Evolutionary conservation across 2,329 filamentous ascomycete genomes (phyloP).

Genomic region (Colletotrichum orbiculare): DNA sequence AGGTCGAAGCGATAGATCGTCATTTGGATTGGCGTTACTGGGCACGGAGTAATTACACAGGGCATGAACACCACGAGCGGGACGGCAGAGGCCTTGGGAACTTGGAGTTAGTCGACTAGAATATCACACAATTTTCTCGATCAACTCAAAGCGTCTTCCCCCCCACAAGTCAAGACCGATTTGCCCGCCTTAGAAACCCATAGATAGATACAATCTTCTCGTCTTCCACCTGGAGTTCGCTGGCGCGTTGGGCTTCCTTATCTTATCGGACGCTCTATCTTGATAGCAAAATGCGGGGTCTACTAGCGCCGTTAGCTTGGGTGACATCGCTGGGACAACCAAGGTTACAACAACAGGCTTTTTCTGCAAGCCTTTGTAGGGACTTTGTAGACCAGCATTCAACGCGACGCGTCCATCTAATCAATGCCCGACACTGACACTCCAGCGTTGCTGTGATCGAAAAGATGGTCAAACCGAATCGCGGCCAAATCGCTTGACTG

Average conservation of each 20-base stretch:
- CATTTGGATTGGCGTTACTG: slow-evolving; percentile 24
- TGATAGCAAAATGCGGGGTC: slow-evolving; percentile 14
- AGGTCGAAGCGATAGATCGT: slow-evolving; percentile 19
- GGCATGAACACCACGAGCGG: slow-evolving; percentile 6
- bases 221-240: too few species aligned
- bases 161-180: too few species aligned
- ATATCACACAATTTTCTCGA: slow-evolving; percentile 1
- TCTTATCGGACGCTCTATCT: too few species aligned
- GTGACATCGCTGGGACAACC: slow-evolving; percentile 30
- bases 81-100: slow-evolving; percentile 20
- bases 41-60: slow-evolving; percentile 9
- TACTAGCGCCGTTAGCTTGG: background rate
- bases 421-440: too few species aligned
- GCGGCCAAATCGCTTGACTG: background rate
- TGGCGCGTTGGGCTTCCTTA: too few species aligned
- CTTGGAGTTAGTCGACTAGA: slow-evolving; percentile 28
- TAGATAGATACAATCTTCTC: too few species aligned
- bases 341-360: background rate
- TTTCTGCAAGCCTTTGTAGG: background rate
- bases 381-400: background rate
- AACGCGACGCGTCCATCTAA: slow-evolving; percentile 10
- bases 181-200: too few species aligned
- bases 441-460: too few species aligned
- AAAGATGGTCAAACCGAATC: slow-evolving; percentile 2
- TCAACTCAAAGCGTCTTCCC: too few species aligned